Evolutionary conservation across 306 rosid genomes (phyloP), one percentile per base, ranked within the genome.

Genomic region (Gastrolobium villosum): DNA sequence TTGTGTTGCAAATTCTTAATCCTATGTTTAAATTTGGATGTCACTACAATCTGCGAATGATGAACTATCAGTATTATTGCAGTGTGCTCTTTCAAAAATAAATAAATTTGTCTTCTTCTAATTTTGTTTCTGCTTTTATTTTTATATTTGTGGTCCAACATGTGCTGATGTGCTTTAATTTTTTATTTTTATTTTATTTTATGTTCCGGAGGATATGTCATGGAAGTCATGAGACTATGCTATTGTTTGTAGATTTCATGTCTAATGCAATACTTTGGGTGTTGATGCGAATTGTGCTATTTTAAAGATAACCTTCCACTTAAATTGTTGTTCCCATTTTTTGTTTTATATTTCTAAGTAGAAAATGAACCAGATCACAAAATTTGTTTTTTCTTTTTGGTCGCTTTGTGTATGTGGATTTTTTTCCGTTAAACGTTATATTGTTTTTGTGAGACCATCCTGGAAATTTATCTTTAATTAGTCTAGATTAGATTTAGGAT

Each of bases 361-460:
- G 43, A 8, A 49, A 48, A 61, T 79, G 32, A 46, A 68, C 36
- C 69, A 26, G 57, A 39, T 43, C 41, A 15, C 66, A 59, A 52
- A 7, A 55, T 28, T 79, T 31, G 52, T 60, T 15, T 49, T n/a
- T 48, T 4, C 30, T 4, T 4, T 79, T 72, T 79, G 14, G 39
- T 54, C 61, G 44, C 2, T 41, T 4, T 45, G 43, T 40, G 69
- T 67, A 6, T 77, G 84, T 59, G 75, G 48, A 49, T 11, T 32
- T 7, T 7, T 15, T 52, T 2, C 10, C 69, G 34, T 26, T 11
- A 79, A 80, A 76, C 69, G 34, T 10, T 11, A 79, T 83, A 76
- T 53, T 68, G 50, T 14, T 78, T 67, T 68, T 4, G 48, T 20
- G 67, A 67, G 70, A 54, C 59, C 7, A 67, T 35, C 69, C 35